Conservation (phyloP, 257 asterid species). For the Asclepias syriaca region DNA sequence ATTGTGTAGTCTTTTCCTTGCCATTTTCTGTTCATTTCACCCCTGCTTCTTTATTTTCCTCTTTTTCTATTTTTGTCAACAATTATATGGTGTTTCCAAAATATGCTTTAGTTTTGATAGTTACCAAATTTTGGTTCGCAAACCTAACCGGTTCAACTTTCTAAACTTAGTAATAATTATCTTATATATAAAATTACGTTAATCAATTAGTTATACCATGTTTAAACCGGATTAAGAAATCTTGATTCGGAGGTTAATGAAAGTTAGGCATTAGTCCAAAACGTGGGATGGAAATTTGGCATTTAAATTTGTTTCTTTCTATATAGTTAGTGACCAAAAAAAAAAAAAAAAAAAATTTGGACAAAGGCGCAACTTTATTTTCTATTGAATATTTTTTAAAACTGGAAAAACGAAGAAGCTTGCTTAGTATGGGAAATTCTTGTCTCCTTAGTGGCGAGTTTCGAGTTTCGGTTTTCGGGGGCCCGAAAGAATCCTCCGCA, state of each 20-base stretch:
- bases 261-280: slow-evolving; percentile 1
- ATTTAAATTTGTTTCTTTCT: slow-evolving; percentile 6
- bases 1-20: neutral
- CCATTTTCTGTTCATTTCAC: neutral
- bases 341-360: slow-evolving; percentile 8
- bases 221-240: neutral
- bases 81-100: neutral
- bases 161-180: neutral
- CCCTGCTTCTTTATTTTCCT: neutral
- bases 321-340: slow-evolving; percentile 11
- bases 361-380: neutral
- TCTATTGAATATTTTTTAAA: too few species aligned
- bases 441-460: slow-evolving; percentile 11
- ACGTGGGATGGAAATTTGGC: slow-evolving; percentile 12
- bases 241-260: neutral
- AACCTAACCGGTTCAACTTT: neutral
- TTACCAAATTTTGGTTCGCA: neutral
- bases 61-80: neutral
- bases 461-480: slow-evolving; percentile 7
- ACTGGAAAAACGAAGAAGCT: neutral
- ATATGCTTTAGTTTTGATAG: neutral
- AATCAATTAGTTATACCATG: too few species aligned
- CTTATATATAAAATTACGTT: too few species aligned
- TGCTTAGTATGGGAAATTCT: neutral
- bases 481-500: slow-evolving; percentile 11